Conservation (phyloP, 208 protist genomes). For the Acanthamoeba rhysodes region DNA sequence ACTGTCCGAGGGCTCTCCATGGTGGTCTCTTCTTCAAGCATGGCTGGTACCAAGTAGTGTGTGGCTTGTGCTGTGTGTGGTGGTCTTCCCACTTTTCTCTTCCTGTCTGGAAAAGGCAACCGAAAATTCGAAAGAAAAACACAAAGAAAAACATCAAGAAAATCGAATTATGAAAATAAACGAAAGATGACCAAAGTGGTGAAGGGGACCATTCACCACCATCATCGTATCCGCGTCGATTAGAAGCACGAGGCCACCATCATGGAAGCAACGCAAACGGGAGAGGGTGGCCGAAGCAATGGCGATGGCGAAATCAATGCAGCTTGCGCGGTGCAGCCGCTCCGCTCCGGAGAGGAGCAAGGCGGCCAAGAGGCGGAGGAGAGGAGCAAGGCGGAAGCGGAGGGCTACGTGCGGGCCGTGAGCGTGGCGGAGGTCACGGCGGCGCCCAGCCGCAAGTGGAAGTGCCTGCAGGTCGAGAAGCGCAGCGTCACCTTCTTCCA, state of each 20-base stretch:
- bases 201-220: no score
- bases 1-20: background rate
- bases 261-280: background rate
- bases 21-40: background rate
- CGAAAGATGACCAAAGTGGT: background rate
- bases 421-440: background rate
- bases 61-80: no score
- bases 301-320: no score
- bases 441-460: background rate
- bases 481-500: conserved; percentile 1
- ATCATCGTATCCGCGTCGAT: no score
- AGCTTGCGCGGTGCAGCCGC: background rate
- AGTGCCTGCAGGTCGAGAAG: conserved; percentile 32
- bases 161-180: background rate
- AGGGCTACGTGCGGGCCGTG: background rate
- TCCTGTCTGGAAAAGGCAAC: background rate
- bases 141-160: background rate
- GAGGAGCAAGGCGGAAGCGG: background rate
- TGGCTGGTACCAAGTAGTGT: background rate
- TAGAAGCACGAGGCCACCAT: no score
- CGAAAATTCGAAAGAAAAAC: background rate
- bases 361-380: background rate
- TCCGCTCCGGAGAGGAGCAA: background rate
- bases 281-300: no score
- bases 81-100: background rate